Conservation (phyloP, 805 yeast species). For the Nakazawaea siamensis region DNA sequence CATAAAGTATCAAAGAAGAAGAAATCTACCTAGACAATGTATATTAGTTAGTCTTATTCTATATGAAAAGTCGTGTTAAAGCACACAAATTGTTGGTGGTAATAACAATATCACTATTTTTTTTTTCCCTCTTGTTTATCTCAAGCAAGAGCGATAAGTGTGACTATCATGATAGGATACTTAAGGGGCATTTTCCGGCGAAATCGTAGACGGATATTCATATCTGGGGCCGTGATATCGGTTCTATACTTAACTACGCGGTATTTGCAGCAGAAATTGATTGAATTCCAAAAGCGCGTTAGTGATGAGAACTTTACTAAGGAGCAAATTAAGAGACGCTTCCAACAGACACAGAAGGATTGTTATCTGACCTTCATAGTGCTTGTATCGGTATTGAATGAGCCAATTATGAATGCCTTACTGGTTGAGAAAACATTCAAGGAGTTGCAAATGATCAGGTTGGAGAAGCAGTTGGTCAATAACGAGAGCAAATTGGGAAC, state of each 20-base stretch:
- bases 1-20: constrained; percentile 6
- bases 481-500: constrained; percentile 10
- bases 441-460: constrained; percentile 56
- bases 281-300: constrained; percentile 41
- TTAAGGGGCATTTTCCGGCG: constrained; percentile 30
- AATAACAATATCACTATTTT: too few relatives aligned
- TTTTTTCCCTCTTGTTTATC: too few relatives aligned
- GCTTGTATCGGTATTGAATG: constrained; percentile 66
- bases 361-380: constrained; percentile 79
- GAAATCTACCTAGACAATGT: too few relatives aligned
- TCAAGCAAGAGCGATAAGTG: too few relatives aligned
- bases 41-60: too few relatives aligned
- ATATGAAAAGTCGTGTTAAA: too few relatives aligned
- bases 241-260: constrained; percentile 33
- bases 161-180: constrained; percentile 27
- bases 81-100: too few relatives aligned
- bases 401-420: constrained; percentile 50
- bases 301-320: constrained; percentile 51
- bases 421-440: constrained; percentile 70
- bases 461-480: constrained; percentile 18
- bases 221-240: constrained; percentile 36
- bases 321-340: constrained; percentile 71
- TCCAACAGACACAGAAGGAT: constrained; percentile 88
- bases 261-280: constrained; percentile 34
- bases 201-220: constrained; percentile 34